phyloP scores from a whole-genome alignment of 176 grass and related monocot species.

The Melocanna baccifera region DNA sequence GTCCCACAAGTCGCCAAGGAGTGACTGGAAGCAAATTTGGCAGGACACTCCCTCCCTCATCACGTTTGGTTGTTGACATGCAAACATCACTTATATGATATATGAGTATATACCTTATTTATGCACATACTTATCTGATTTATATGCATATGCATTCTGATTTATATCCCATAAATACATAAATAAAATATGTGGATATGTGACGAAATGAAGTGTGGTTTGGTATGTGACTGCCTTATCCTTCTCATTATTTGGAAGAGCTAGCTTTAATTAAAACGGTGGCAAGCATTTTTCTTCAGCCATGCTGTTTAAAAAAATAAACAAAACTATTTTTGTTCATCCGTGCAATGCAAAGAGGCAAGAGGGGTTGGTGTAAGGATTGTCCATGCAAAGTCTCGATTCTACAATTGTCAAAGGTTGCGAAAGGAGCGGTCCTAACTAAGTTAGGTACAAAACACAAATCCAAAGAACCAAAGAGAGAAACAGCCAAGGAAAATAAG shows the following conservation, averaged over 20 bases:
- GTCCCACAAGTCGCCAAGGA: background rate
- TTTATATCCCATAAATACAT: background rate
- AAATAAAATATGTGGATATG: background rate
- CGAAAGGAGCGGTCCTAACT: conserved; percentile 5
- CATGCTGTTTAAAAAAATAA: background rate
- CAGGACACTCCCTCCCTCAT: conserved; percentile 6
- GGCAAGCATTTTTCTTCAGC: background rate
- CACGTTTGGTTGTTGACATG: conserved; percentile 32
- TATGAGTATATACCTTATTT: background rate
- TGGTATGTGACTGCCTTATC: background rate
- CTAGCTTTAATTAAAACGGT: background rate
- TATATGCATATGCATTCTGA: background rate
- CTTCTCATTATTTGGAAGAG: conserved; percentile 12
- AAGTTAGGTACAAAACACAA: conserved; percentile 33
- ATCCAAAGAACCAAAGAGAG: background rate
- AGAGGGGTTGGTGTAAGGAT: conserved; percentile 17
- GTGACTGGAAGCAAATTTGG: conserved; percentile 28
- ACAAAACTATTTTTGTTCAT: background rate
- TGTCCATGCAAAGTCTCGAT: conserved; percentile 6
- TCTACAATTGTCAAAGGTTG: conserved; percentile 15
- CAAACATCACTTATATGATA: conserved; percentile 13
- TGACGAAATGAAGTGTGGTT: background rate
- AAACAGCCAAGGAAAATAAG: background rate
- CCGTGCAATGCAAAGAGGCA: background rate
- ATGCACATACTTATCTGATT: background rate